These are phyloP conservation scores for Trypanosoma avium DNA, from an alignment of 208 protist genomes.

Conservation along the genomic window DNA sequence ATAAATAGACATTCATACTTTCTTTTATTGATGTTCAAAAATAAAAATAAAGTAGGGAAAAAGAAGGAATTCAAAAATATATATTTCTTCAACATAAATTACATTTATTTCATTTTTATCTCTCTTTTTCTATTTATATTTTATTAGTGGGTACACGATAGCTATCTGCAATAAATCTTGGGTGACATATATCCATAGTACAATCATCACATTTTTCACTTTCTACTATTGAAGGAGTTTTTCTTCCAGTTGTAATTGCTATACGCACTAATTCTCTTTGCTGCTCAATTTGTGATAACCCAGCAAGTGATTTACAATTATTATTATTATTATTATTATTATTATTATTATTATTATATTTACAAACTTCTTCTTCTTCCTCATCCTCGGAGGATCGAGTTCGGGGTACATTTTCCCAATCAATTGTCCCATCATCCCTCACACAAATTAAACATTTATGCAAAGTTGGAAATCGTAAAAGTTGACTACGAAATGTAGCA, in stretches of 20 bases:
- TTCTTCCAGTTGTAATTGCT: slow-evolving; percentile 14
- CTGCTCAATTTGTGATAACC: neutral
- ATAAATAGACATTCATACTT: too few relatives aligned
- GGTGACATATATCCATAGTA: slow-evolving; percentile 25
- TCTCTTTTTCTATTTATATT: neutral
- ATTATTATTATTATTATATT: too few relatives aligned
- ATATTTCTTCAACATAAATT: neutral
- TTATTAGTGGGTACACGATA: neutral
- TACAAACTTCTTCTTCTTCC: too few relatives aligned
- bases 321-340: too few relatives aligned
- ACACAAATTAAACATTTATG: slow-evolving; percentile 14
- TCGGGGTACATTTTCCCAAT: slow-evolving; percentile 6
- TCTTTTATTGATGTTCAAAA: too few relatives aligned
- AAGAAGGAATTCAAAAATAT: slow-evolving; percentile 4
- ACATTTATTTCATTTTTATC: neutral
- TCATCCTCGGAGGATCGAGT: too few relatives aligned
- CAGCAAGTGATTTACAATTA: too few relatives aligned
- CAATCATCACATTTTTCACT: slow-evolving; percentile 5
- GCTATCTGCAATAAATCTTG: slow-evolving; percentile 23
- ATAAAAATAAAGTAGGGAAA: slow-evolving; percentile 10
- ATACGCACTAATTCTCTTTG: slow-evolving; percentile 10
- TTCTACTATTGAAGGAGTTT: neutral
- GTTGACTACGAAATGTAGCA: slow-evolving; percentile 12
- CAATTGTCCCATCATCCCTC: slow-evolving; percentile 25
- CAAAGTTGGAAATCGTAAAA: slow-evolving; percentile 19